These are phyloP conservation scores for Sporothrix euskadiensis DNA, from an alignment of 2,329 filamentous ascomycete species.

Conservation along the genomic window DNA sequence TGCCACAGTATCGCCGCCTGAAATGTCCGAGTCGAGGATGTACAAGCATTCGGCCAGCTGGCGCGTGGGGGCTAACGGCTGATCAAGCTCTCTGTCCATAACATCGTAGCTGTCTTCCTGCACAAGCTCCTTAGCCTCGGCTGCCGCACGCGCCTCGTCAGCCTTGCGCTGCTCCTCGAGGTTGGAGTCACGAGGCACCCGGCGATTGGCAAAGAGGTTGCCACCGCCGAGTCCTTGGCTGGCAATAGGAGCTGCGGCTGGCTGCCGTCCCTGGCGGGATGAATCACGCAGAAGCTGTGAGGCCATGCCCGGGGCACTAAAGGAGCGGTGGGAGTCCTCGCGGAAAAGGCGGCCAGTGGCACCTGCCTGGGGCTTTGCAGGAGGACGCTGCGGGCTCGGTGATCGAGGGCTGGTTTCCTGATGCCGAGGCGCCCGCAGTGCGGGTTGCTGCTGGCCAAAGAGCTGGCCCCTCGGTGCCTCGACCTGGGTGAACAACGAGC, in stretches of 20 bases:
- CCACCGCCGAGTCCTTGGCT: neutral
- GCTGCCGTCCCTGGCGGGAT: constrained; percentile 38
- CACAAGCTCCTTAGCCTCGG: constrained; percentile 60
- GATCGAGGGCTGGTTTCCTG: constrained; percentile 64
- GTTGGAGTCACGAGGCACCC: constrained; percentile 51
- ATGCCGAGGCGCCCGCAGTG: constrained; percentile 56
- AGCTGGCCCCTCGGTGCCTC: constrained; percentile 48
- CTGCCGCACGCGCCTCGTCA: constrained; percentile 56
- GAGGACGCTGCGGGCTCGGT: constrained; percentile 64
- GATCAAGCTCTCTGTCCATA: constrained; percentile 58
- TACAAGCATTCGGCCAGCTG: constrained; percentile 66
- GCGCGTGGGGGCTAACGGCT: constrained; percentile 61
- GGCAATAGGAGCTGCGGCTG: constrained; percentile 37
- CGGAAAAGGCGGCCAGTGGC: constrained; percentile 50
- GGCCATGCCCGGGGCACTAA: constrained; percentile 61
- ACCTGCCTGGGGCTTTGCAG: constrained; percentile 24
- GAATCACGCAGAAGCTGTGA: constrained; percentile 52
- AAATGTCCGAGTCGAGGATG: constrained; percentile 49
- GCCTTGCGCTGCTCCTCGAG: constrained; percentile 53
- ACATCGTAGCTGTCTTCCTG: constrained; percentile 71
- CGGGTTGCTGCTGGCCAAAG: constrained; percentile 58
- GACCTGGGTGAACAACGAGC: constrained; percentile 50
- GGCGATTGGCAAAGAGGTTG: constrained; percentile 37
- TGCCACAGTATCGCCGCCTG: constrained; percentile 58
- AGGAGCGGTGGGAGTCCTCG: constrained; percentile 55